Evolutionary conservation across 371 early-diverging fungal species (phyloP).

Genomic region (Smittium culicis): DNA sequence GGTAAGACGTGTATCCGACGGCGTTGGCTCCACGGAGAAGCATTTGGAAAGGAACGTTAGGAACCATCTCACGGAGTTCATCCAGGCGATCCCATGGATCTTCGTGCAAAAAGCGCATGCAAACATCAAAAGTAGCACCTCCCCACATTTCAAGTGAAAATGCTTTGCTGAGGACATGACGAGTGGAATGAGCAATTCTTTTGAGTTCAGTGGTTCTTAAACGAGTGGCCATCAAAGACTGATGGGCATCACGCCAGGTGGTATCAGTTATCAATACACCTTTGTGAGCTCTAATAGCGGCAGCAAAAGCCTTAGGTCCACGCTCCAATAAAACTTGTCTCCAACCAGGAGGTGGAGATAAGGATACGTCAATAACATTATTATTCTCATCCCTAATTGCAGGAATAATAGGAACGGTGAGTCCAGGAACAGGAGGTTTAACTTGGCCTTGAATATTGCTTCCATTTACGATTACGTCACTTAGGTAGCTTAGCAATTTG

Average conservation of each 20-base stretch:
- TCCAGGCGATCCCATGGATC: slow-evolving; percentile 87
- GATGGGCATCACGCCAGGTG: slow-evolving; percentile 92
- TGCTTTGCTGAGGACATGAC: slow-evolving; percentile 71
- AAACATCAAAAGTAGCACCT: slow-evolving; percentile 91
- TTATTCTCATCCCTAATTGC: slow-evolving; percentile 33
- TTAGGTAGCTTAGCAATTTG: slow-evolving; percentile 72
- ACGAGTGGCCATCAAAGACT: slow-evolving; percentile 82
- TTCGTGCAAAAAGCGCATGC: slow-evolving; percentile 86
- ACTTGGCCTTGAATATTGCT: slow-evolving; percentile 79
- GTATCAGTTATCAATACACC: slow-evolving; percentile 85
- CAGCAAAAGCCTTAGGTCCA: slow-evolving; percentile 80
- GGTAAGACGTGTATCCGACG: slow-evolving; percentile 92
- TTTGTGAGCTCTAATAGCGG: slow-evolving; percentile 71
- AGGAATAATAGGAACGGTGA: slow-evolving; percentile 45
- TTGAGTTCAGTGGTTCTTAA: slow-evolving; percentile 77
- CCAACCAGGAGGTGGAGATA: slow-evolving; percentile 62
- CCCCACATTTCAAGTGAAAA: slow-evolving; percentile 88
- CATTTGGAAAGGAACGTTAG: slow-evolving; percentile 96
- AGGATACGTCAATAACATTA: slow-evolving; percentile 35
- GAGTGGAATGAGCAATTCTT: slow-evolving; percentile 71
- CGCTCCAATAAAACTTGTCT: slow-evolving; percentile 64
- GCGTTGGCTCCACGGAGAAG: slow-evolving; percentile 93
- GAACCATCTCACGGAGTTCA: slow-evolving; percentile 67
- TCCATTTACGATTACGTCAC: slow-evolving; percentile 84
- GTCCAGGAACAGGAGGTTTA: slow-evolving; percentile 20